Evolutionary conservation across 495 filamentous ascomycete species (phyloP).

Genomic region (Hypomontagnella monticulosa): DNA sequence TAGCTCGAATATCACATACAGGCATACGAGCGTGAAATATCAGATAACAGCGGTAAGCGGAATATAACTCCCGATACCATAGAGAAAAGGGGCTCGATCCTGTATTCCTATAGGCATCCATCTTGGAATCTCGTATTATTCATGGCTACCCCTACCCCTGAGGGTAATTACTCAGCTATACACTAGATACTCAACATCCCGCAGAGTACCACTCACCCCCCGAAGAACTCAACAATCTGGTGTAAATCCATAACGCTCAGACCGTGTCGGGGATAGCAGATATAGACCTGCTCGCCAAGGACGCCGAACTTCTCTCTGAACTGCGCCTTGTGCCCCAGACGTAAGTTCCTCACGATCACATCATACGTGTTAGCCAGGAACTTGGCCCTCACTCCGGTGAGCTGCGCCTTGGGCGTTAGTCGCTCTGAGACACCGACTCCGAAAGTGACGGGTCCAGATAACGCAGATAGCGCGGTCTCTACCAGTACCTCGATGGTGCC

Average conservation of each 20-base stretch:
- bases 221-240: constrained; percentile 21
- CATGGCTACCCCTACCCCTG: too few species aligned
- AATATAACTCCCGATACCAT: too few species aligned
- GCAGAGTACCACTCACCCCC: neutral
- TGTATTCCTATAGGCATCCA: too few species aligned
- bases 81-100: too few species aligned
- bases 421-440: constrained; percentile 68
- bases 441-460: constrained; percentile 69
- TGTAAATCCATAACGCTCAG: constrained; percentile 8
- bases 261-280: constrained; percentile 63
- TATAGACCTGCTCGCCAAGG: constrained; percentile 69
- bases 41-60: too few species aligned
- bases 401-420: constrained; percentile 69
- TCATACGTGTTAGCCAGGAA: constrained; percentile 73
- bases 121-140: too few species aligned
- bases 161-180: too few species aligned
- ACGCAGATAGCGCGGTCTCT: constrained; percentile 68
- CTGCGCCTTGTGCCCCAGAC: constrained; percentile 73
- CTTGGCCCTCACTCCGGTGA: constrained; percentile 69
- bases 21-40: too few species aligned
- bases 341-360: constrained; percentile 70
- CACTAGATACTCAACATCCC: too few species aligned
- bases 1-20: too few species aligned
- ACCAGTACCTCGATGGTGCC: constrained; percentile 74
- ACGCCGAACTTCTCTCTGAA: constrained; percentile 77